Evolutionary conservation across 306 rosid species (phyloP).

Genomic region (Casuarina equisetifolia): DNA sequence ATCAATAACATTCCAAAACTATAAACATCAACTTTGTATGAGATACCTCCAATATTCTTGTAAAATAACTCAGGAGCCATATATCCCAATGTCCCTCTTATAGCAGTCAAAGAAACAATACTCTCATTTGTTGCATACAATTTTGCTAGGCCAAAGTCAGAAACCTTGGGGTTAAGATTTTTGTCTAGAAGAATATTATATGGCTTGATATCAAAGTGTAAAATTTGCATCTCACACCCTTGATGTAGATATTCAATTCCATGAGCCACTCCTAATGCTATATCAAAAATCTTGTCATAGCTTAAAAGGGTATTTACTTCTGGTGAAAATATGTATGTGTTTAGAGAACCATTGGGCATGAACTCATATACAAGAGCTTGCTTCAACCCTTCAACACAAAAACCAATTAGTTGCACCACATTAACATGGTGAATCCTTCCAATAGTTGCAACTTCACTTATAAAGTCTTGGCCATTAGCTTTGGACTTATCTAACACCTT

Average conservation of each 20-base stretch:
- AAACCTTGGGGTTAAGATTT: slow-evolving; percentile 19
- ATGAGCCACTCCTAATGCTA: slow-evolving; percentile 22
- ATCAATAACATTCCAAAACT: slow-evolving; percentile 26
- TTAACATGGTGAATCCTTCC: slow-evolving; percentile 25
- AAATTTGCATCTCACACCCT: slow-evolving; percentile 31
- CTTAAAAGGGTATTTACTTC: neutral
- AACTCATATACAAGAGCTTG: slow-evolving; percentile 27
- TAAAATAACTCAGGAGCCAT: slow-evolving; percentile 24
- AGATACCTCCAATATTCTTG: slow-evolving; percentile 20
- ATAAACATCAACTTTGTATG: slow-evolving; percentile 16
- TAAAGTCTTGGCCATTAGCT: slow-evolving; percentile 31
- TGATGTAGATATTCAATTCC: slow-evolving; percentile 25
- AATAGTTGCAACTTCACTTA: slow-evolving; percentile 21
- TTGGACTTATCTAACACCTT: slow-evolving; percentile 17
- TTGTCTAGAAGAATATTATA: slow-evolving; percentile 18
- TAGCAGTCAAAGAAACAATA: slow-evolving; percentile 7
- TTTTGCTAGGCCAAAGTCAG: slow-evolving; percentile 31
- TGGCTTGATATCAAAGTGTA: slow-evolving; percentile 30
- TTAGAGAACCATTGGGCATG: slow-evolving; percentile 32
- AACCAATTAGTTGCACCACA: slow-evolving; percentile 28
- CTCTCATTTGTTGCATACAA: neutral
- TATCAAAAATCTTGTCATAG: neutral
- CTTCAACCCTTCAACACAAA: slow-evolving; percentile 21
- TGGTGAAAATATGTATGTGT: slow-evolving; percentile 19
- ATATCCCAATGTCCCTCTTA: slow-evolving; percentile 28